phyloP scores from a whole-genome alignment of 805 yeast genomes.

The Candida golubevii region DNA sequence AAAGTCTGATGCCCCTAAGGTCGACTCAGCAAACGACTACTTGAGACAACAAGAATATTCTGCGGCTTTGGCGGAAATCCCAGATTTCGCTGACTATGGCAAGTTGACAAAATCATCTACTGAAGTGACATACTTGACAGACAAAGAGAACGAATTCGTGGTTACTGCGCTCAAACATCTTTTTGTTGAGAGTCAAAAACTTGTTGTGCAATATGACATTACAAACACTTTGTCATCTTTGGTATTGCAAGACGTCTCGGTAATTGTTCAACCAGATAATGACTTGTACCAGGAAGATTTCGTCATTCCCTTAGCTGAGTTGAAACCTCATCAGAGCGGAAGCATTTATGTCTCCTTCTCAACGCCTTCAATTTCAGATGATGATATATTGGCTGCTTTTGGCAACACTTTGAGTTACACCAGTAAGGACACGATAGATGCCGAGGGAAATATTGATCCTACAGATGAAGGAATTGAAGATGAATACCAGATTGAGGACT shows the following conservation, averaged over 20 bases:
- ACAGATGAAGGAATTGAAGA: conserved; percentile 84
- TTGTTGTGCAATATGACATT: conserved; percentile 76
- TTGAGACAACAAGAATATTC: conserved; percentile 61
- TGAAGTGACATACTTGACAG: conserved; percentile 66
- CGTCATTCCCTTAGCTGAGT: conserved; percentile 65
- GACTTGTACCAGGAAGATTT: conserved; percentile 63
- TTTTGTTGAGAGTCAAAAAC: conserved; percentile 60
- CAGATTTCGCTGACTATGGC: conserved; percentile 74
- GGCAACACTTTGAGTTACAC: conserved; percentile 68
- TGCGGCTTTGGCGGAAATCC: conserved; percentile 63
- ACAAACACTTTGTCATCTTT: conserved; percentile 80
- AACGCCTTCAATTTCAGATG: conserved; percentile 49
- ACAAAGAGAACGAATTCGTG: conserved; percentile 88
- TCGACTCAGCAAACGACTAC: conserved; percentile 23
- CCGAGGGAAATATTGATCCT: conserved; percentile 60
- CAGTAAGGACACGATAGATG: conserved; percentile 73
- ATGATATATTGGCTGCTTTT: conserved; percentile 42
- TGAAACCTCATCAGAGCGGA: conserved; percentile 68
- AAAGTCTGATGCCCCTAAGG: conserved; percentile 20
- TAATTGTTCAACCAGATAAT: conserved; percentile 59
- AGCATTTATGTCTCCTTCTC: conserved; percentile 73
- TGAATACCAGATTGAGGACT: conserved; percentile 85
- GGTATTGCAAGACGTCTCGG: conserved; percentile 71
- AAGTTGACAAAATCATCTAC: conserved; percentile 66
- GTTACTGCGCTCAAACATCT: conserved; percentile 81